phyloP scores from a whole-genome alignment of 2,329 filamentous ascomycete species.

The Fusarium coffeatum region DNA sequence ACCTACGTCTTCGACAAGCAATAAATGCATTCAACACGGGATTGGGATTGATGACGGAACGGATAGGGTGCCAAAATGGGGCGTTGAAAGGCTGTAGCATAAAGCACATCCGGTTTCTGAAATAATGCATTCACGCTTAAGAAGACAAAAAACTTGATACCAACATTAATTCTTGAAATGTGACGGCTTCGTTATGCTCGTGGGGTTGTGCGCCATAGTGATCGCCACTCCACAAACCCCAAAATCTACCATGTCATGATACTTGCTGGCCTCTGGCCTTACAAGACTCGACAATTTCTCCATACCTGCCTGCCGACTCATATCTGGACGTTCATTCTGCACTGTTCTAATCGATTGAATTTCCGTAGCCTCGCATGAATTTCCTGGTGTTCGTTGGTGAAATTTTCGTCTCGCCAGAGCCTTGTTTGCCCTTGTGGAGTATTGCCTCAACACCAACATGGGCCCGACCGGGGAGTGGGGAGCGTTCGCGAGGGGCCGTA shows the following conservation, averaged over 20 bases:
- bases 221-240: not conserved
- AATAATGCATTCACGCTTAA: slow-evolving; percentile 55
- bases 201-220: not conserved
- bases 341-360: slow-evolving; percentile 11
- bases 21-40: slow-evolving; percentile 54
- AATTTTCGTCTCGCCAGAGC: slow-evolving; percentile 38
- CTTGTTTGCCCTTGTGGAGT: slow-evolving; percentile 46
- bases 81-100: slow-evolving; percentile 58
- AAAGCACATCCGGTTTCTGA: slow-evolving; percentile 56
- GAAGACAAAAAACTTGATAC: slow-evolving; percentile 42
- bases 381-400: slow-evolving; percentile 29
- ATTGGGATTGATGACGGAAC: slow-evolving; percentile 49
- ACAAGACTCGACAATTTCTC: not conserved
- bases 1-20: slow-evolving; percentile 80
- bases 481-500: not conserved
- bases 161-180: slow-evolving; percentile 3
- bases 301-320: not conserved
- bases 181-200: not conserved
- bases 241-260: not conserved
- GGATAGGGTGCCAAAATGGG: slow-evolving; percentile 51
- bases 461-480: not conserved
- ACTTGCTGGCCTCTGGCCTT: not conserved
- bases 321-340: not conserved
- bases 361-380: slow-evolving; percentile 43
- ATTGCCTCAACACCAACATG: slow-evolving; percentile 1